These are phyloP conservation scores for Silene conica DNA, from an alignment of 148 eudicot species.

Conservation along the genomic window DNA sequence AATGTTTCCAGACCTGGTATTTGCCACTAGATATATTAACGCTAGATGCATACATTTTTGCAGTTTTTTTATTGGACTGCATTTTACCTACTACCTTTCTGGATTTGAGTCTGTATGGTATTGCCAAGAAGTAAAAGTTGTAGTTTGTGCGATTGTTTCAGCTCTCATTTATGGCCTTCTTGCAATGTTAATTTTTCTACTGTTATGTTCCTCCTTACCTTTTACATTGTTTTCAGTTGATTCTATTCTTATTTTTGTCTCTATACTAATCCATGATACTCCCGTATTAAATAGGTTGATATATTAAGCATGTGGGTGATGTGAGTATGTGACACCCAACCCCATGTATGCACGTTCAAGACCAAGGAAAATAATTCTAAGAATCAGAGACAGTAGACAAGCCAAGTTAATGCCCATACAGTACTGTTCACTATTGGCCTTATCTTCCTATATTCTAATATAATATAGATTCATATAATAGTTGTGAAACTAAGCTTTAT, in stretches of 20 bases:
- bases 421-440: slow-evolving; percentile 2
- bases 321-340: slow-evolving; percentile 1
- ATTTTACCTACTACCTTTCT: background rate
- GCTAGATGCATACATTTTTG: background rate
- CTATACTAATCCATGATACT: background rate
- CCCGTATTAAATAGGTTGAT: background rate
- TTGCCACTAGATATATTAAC: background rate
- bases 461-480: background rate
- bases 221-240: slow-evolving; percentile 2
- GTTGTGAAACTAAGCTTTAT: slow-evolving; percentile 3
- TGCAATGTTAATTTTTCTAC: background rate
- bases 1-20: background rate
- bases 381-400: background rate
- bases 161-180: background rate
- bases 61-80: background rate
- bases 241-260: background rate
- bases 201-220: background rate
- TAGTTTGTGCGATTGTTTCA: background rate
- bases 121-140: too few species aligned
- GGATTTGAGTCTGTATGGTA: background rate
- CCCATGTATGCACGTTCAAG: slow-evolving; percentile 9
- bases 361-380: background rate
- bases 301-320: background rate
- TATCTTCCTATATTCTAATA: background rate
- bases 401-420: background rate